Percentiles rank a stretch among this genome's conserved stretches.
phyloP scores from a whole-genome alignment of 768 basidiomycete species.

The Boletus coccyginus region DNA sequence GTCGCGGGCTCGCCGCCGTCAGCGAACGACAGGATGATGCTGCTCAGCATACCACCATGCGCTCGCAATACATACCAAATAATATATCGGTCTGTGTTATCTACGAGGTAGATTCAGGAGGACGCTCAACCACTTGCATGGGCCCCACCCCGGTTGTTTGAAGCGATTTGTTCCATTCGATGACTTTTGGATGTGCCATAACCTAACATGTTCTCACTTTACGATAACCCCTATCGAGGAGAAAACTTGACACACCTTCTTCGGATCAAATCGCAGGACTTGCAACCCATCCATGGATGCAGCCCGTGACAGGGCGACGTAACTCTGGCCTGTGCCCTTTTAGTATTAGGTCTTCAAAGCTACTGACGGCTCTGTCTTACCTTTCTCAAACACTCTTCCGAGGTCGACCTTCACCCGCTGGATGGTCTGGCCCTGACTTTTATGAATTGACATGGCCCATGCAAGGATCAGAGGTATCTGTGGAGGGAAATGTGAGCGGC shows the following conservation, averaged over 20 bases:
- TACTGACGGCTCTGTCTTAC: slow-evolving; percentile 18
- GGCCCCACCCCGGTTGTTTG: not conserved
- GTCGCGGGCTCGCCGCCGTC: too few species aligned
- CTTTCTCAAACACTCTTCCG: slow-evolving; percentile 61
- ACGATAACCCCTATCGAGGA: not conserved
- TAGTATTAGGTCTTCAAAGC: not conserved
- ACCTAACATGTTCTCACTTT: slow-evolving; percentile 29
- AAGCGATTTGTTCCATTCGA: slow-evolving; percentile 41
- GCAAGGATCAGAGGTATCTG: slow-evolving; percentile 73
- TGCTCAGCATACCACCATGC: not conserved
- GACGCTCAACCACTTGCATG: not conserved
- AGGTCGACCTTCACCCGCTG: slow-evolving; percentile 64
- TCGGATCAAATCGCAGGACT: slow-evolving; percentile 50
- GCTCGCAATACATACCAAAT: slow-evolving; percentile 12
- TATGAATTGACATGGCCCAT: slow-evolving; percentile 80
- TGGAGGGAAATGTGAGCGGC: not conserved
- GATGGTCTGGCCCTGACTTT: slow-evolving; percentile 74
- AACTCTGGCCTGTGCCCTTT: slow-evolving; percentile 40
- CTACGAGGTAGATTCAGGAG: not conserved
- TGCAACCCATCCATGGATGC: slow-evolving; percentile 53
- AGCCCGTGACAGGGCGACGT: slow-evolving; percentile 51
- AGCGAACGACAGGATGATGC: not conserved
- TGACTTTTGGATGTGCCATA: slow-evolving; percentile 42
- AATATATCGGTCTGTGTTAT: not conserved
- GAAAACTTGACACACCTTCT: slow-evolving; percentile 37